A percentile compares a stretch with the other conserved stretches of the same genome.
Conservation (phyloP, 1,139 yeast genomes). For the Pichia cactophila region DNA sequence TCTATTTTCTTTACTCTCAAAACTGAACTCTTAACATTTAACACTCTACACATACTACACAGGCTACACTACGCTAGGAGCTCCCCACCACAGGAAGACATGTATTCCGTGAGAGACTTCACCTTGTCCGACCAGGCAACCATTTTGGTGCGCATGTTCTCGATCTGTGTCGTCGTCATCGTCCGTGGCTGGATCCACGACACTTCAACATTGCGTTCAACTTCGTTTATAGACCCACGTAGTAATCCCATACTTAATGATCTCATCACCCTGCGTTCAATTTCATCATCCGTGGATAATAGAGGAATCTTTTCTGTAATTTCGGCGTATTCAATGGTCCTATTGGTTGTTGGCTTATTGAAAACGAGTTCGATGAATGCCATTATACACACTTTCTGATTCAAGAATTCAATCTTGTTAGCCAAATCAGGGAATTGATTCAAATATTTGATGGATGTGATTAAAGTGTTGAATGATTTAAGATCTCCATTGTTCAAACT, state of each 20-base stretch:
- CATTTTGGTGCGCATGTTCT: slow-evolving; percentile 65
- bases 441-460: slow-evolving; percentile 29
- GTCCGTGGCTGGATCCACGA: slow-evolving; percentile 96
- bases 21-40: no score
- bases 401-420: slow-evolving; percentile 56
- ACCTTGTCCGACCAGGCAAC: slow-evolving; percentile 75
- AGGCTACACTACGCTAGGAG: slow-evolving; percentile 41
- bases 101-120: slow-evolving; percentile 51
- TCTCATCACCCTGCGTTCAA: slow-evolving; percentile 86
- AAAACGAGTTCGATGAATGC: slow-evolving; percentile 85
- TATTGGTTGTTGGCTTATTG: slow-evolving; percentile 64
- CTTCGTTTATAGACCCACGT: slow-evolving; percentile 85
- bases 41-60: neutral
- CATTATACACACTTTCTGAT: slow-evolving; percentile 89
- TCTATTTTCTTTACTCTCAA: no score
- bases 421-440: slow-evolving; percentile 50
- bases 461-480: slow-evolving; percentile 42
- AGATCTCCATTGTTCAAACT: slow-evolving; percentile 77
- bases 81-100: slow-evolving; percentile 50
- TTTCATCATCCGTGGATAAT: slow-evolving; percentile 54
- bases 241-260: slow-evolving; percentile 78
- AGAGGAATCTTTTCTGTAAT: slow-evolving; percentile 69
- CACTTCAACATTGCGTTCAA: slow-evolving; percentile 65
- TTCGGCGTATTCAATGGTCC: slow-evolving; percentile 65
- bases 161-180: slow-evolving; percentile 73